Conservation (phyloP, 2,329 filamentous ascomycete species). For the Hypomyces rosellus region DNA sequence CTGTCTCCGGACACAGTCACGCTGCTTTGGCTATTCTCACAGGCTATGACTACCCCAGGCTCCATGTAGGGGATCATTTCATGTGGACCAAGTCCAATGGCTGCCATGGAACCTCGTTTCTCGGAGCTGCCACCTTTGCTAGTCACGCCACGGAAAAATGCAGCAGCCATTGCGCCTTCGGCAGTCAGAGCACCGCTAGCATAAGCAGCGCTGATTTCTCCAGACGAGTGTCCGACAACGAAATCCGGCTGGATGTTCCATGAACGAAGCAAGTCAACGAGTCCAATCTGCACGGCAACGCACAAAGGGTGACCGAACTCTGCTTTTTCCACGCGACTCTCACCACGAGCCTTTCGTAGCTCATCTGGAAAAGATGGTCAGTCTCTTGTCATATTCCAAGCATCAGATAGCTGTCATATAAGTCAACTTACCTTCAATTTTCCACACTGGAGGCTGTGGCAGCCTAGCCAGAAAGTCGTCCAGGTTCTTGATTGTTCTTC, state of each 20-base stretch:
- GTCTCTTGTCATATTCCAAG: no score
- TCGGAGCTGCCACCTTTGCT: not conserved
- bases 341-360: constrained; percentile 8
- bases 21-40: constrained; percentile 30
- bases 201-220: constrained; percentile 41
- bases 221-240: constrained; percentile 37
- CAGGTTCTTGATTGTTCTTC: constrained; percentile 5
- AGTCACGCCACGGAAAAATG: constrained; percentile 35
- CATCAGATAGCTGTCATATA: no score
- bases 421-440: constrained; percentile 10
- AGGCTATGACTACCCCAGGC: constrained; percentile 24
- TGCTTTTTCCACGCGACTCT: constrained; percentile 13
- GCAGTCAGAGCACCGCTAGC: constrained; percentile 30
- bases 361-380: constrained; percentile 4
- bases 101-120: constrained; percentile 30
- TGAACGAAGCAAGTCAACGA: constrained; percentile 32
- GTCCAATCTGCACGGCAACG: constrained; percentile 37
- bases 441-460: constrained; percentile 9
- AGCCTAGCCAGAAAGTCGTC: constrained; percentile 9
- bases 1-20: constrained; percentile 31
- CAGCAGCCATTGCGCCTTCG: constrained; percentile 30
- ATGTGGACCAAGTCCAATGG: constrained; percentile 28
- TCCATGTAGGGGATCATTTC: constrained; percentile 24
- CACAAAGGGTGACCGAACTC: constrained; percentile 33
- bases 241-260: constrained; percentile 26